phyloP scores from a whole-genome alignment of 129 eudicot genomes.

The Flaveria sonorensis region DNA sequence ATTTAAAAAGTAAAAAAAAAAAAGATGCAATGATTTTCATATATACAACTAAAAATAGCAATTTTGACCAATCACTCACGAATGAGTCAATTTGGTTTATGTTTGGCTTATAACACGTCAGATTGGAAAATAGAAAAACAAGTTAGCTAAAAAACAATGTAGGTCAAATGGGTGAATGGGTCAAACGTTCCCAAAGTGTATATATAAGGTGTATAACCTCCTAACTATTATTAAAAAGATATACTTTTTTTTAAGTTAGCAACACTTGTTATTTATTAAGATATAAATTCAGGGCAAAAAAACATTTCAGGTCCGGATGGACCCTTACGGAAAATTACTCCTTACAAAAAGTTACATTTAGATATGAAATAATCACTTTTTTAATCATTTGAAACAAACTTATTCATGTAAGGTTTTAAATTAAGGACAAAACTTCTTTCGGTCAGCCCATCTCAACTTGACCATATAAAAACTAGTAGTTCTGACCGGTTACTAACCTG shows the following conservation, averaged over 20 bases:
- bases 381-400: neutral
- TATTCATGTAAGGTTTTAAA: neutral
- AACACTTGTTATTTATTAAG: neutral
- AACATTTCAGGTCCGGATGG: neutral
- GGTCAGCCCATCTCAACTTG: neutral
- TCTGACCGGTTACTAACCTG: neutral
- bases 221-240: neutral
- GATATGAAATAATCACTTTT: too few relatives aligned
- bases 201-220: neutral
- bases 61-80: neutral
- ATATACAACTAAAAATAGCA: neutral
- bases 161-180: neutral
- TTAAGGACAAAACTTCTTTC: neutral
- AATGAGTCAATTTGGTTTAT: neutral
- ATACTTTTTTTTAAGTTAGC: neutral
- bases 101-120: neutral
- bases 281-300: neutral
- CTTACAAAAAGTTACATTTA: neutral
- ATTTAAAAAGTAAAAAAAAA: neutral
- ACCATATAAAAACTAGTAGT: neutral
- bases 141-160: neutral
- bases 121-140: neutral
- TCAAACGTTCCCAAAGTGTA: neutral
- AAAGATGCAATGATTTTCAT: neutral
- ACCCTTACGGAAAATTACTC: neutral